These are phyloP conservation scores for Neurospora cerealis DNA, from an alignment of 495 filamentous ascomycete species.

Conservation along the genomic window DNA sequence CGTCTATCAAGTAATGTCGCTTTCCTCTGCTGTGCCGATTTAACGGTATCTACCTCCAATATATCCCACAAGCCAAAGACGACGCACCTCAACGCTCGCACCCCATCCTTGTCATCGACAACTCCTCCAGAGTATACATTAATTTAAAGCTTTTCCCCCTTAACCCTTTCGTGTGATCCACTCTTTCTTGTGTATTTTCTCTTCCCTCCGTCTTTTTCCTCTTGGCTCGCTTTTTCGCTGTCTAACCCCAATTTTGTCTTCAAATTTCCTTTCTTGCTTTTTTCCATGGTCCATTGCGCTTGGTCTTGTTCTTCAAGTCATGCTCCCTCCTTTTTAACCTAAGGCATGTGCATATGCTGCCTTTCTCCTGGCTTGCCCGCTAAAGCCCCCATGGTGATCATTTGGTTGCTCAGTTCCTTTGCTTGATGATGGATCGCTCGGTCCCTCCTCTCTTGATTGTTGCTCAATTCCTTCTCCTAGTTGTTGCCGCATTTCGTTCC, in stretches of 20 bases:
- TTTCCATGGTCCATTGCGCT: constrained; percentile 2
- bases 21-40: neutral
- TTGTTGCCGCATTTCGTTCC: constrained; percentile 83
- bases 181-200: neutral
- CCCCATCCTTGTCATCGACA: neutral
- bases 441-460: neutral
- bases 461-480: constrained; percentile 36
- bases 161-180: neutral
- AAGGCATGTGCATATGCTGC: neutral
- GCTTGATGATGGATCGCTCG: neutral
- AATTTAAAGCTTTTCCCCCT: neutral
- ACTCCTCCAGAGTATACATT: neutral
- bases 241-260: neutral
- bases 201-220: neutral
- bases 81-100: neutral
- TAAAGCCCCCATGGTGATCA: neutral
- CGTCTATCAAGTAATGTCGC: neutral
- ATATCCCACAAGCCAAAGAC: neutral
- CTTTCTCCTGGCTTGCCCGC: neutral
- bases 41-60: neutral
- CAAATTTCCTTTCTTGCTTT: neutral
- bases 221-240: neutral
- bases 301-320: constrained; percentile 9
- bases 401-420: neutral
- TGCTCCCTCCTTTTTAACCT: constrained; percentile 11